Evolutionary conservation across 441 rosid genomes (phyloP), one percentile per base, ranked within the genome.

Genomic region (Rhodomyrtus psidioides): DNA sequence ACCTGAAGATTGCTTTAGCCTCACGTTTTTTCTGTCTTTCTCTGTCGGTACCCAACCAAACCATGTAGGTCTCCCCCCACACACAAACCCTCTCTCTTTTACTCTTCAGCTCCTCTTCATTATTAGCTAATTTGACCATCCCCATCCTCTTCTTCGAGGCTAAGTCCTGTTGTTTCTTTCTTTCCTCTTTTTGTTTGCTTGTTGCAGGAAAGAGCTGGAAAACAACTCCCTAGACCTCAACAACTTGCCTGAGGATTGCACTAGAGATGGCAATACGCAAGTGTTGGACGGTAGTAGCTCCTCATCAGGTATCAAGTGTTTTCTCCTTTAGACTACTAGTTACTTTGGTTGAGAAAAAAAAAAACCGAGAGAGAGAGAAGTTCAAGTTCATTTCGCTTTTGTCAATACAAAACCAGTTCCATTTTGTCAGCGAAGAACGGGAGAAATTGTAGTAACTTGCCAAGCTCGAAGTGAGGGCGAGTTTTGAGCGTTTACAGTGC

Each of bases 211-310:
- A 89, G 92, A 65, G n/a, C 79, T 94, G 9, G 95, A 93, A 86
- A 89, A 85, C 86, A 95, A 90, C 87, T 94, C 96, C 21, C 89
- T 97, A 79, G 99, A 97, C 91, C 99, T 97, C 93, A 97, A 97
- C 94, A 96, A 95, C 93, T 92, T 97, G 88, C 99, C 99, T 19
- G 95, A 94, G 17, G 98, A 96, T 88, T 91, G 85, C 90, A 34
- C 90, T 85, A 89, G 89, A 83, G 96, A 91, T 81, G 90, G 90
- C 74, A 91, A 88, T 46, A 60, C 65, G 88, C 94, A 89, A n/a
- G 88, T 87, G 85, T 90, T 90, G 84, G 94, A 93, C 58, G 97
- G 79, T 15, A 82, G 93, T 39, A 87, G 90, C 89, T 91, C 93
- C 56, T 93, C 94, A 27, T 87, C 95, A 42, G 88, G 83, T 57